Percentiles rank a stretch among this genome's conserved stretches.
phyloP scores from a whole-genome alignment of 306 rosid genomes.

The Luffa aegyptiaca region DNA sequence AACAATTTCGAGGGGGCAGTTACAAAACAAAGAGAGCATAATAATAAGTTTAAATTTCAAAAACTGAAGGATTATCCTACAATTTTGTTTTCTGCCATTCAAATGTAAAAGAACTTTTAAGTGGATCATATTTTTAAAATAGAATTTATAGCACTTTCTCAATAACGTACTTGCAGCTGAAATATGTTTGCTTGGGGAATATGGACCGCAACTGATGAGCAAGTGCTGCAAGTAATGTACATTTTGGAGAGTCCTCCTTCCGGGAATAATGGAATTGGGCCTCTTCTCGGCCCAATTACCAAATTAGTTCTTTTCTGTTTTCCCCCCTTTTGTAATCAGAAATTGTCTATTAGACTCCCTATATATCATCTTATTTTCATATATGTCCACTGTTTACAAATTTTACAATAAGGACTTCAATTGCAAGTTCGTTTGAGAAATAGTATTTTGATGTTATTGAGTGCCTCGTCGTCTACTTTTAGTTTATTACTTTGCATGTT shows the following conservation, averaged over 20 bases:
- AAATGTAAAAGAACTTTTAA: background rate
- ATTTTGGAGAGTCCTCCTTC: background rate
- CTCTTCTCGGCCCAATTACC: background rate
- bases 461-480: background rate
- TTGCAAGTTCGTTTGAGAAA: background rate
- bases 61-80: too few relatives aligned
- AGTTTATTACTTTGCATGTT: background rate
- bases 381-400: too few relatives aligned
- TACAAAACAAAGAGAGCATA: too few relatives aligned
- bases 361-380: too few relatives aligned
- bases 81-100: too few relatives aligned
- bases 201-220: constrained; percentile 51
- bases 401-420: too few relatives aligned
- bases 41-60: background rate
- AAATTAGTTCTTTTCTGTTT: background rate
- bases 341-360: too few relatives aligned
- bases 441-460: background rate
- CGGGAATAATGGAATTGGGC: background rate
- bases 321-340: background rate
- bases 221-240: constrained; percentile 6
- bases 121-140: background rate
- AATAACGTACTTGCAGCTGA: constrained; percentile 37
- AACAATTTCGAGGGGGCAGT: too few relatives aligned
- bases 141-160: background rate
- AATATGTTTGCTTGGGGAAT: constrained; percentile 87